Conservation (phyloP, 495 filamentous ascomycete species). For the Penicillium salamii region DNA sequence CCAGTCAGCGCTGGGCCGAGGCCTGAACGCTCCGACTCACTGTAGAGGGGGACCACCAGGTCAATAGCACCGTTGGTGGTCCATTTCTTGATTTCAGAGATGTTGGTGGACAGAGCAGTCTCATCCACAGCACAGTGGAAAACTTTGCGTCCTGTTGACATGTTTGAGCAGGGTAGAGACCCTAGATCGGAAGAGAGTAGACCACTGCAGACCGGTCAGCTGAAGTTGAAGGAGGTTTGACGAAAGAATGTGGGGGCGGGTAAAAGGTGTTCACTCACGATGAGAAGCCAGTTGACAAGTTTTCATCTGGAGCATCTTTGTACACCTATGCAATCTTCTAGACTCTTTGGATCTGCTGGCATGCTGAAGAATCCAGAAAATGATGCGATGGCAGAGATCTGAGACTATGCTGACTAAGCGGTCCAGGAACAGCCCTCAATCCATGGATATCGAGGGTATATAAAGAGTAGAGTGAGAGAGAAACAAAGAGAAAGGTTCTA, state of each 20-base stretch:
- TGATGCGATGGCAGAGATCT: constrained; percentile 7
- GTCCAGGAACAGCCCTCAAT: background rate
- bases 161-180: constrained; percentile 22
- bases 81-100: constrained; percentile 69
- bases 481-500: background rate
- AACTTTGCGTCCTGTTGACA: constrained; percentile 56
- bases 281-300: constrained; percentile 26
- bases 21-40: constrained; percentile 40
- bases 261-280: constrained; percentile 30
- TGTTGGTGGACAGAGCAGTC: constrained; percentile 65
- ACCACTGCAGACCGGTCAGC: constrained; percentile 36
- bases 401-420: constrained; percentile 10
- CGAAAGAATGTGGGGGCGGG: constrained; percentile 34
- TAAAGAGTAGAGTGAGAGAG: background rate
- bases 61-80: constrained; percentile 60
- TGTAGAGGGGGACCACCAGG: constrained; percentile 66
- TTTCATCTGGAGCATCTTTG: constrained; percentile 46
- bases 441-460: no score
- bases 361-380: constrained; percentile 1
- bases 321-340: background rate
- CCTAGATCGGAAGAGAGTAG: constrained; percentile 34
- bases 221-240: constrained; percentile 30
- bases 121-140: constrained; percentile 76
- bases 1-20: background rate
- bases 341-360: constrained; percentile 25